Conservation (phyloP, 2,329 filamentous ascomycete genomes). For the Aspergillus fijiensis region DNA sequence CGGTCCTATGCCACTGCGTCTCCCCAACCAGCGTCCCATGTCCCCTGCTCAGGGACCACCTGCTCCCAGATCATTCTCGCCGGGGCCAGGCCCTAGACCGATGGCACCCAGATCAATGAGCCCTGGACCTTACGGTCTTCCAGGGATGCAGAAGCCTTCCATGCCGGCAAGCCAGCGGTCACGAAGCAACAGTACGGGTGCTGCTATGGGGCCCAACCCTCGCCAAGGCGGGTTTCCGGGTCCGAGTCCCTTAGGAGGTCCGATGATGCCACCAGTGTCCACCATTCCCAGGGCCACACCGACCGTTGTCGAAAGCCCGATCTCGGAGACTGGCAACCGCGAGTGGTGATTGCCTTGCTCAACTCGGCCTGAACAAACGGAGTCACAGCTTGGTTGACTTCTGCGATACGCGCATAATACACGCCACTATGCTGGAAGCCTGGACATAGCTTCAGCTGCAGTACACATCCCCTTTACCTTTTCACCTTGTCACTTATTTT, state of each 20-base stretch:
- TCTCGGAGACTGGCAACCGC: background rate
- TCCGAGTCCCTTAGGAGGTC: constrained; percentile 31
- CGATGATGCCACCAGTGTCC: constrained; percentile 31
- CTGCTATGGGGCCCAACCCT: constrained; percentile 25
- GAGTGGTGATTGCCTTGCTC: background rate
- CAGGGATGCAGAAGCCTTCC: constrained; percentile 42
- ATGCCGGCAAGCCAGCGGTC: constrained; percentile 40
- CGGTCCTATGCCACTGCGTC: constrained; percentile 30
- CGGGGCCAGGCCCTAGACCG: constrained; percentile 26
- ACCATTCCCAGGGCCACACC: constrained; percentile 42
- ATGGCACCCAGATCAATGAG: constrained; percentile 37
- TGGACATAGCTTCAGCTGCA: background rate
- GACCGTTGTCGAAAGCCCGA: background rate
- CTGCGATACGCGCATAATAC: background rate
- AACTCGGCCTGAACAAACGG: background rate
- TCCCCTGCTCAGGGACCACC: constrained; percentile 37
- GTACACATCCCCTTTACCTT: too few species aligned
- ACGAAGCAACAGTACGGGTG: constrained; percentile 47
- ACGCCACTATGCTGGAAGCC: background rate
- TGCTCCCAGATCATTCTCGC: constrained; percentile 38
- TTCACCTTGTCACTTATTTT: background rate
- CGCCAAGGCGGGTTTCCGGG: constrained; percentile 18
- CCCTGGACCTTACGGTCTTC: constrained; percentile 45
- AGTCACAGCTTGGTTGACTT: background rate
- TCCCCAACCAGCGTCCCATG: constrained; percentile 31